A percentile compares a stretch with the other conserved stretches of the same genome.
Conservation (phyloP, 139 green algal species). For the Auxenochlorella pyrenoidosa region DNA sequence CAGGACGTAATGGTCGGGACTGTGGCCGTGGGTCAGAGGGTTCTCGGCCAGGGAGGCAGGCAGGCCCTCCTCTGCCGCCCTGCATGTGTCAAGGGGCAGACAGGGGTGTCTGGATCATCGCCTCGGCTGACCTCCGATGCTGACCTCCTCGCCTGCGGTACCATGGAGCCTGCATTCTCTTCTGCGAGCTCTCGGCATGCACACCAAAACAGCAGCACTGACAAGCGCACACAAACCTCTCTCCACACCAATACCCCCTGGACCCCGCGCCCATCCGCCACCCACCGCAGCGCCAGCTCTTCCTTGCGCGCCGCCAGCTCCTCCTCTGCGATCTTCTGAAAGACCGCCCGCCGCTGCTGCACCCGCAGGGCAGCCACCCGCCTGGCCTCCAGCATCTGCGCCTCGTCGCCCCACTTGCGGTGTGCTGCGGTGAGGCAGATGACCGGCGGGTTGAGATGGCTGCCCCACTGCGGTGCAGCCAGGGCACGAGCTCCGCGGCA, state of each 20-base stretch:
- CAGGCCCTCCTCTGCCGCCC: neutral
- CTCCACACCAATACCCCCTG: too few species aligned
- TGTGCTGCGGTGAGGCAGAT: neutral
- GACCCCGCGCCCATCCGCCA: neutral
- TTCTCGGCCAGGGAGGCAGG: neutral
- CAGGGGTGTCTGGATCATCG: too few species aligned
- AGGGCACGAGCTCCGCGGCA: neutral
- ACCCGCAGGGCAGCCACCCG: neutral
- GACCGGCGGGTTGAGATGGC: too few species aligned
- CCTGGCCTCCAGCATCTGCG: neutral
- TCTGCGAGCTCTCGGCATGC: too few species aligned
- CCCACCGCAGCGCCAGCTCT: neutral
- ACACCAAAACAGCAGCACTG: too few species aligned
- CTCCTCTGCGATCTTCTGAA: neutral
- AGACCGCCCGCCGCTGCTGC: neutral
- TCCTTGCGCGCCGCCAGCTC: neutral
- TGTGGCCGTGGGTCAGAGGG: neutral
- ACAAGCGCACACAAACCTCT: too few species aligned
- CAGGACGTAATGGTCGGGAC: neutral
- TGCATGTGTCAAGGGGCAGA: neutral
- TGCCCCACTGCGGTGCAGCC: neutral
- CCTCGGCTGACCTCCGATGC: too few species aligned
- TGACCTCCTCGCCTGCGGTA: too few species aligned
- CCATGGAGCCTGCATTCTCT: too few species aligned
- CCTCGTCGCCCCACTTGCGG: slow-evolving; percentile 10